Conservation (phyloP, 2,329 filamentous ascomycete species). For the Aspergillus udagawae region DNA sequence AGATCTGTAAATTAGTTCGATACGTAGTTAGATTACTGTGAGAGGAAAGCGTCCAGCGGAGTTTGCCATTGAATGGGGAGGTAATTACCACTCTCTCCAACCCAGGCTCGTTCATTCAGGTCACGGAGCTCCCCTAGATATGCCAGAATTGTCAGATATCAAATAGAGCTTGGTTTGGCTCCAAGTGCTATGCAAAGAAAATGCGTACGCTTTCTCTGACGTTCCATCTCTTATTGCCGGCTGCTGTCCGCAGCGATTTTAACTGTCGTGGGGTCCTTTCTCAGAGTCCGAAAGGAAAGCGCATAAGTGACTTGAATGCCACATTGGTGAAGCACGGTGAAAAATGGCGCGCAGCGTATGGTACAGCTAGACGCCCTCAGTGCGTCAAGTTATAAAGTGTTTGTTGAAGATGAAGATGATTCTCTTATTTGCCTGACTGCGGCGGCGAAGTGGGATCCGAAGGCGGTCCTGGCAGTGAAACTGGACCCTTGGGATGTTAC, state of each 20-base stretch:
- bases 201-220: slow-evolving; percentile 46
- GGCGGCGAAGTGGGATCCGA: slow-evolving; percentile 14
- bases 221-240: slow-evolving; percentile 41
- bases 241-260: slow-evolving; percentile 18
- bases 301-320: slow-evolving; percentile 33
- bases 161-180: not conserved
- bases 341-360: slow-evolving; percentile 12
- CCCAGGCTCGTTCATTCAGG: slow-evolving; percentile 83
- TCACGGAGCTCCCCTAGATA: slow-evolving; percentile 77
- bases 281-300: slow-evolving; percentile 33
- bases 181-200: not conserved
- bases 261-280: slow-evolving; percentile 33
- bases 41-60: slow-evolving; percentile 1
- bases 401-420: slow-evolving; percentile 2
- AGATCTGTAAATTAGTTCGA: slow-evolving; percentile 55
- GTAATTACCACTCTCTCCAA: slow-evolving; percentile 72
- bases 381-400: not conserved
- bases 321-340: slow-evolving; percentile 29
- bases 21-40: slow-evolving; percentile 15
- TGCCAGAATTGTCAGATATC: slow-evolving; percentile 2
- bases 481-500: not conserved
- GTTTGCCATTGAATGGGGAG: not conserved
- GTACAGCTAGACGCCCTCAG: slow-evolving; percentile 6
- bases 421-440: not conserved
- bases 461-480: slow-evolving; percentile 7